Evolutionary conservation across 2,329 filamentous ascomycete species (phyloP).

Genomic region (Fulvia fulva): DNA sequence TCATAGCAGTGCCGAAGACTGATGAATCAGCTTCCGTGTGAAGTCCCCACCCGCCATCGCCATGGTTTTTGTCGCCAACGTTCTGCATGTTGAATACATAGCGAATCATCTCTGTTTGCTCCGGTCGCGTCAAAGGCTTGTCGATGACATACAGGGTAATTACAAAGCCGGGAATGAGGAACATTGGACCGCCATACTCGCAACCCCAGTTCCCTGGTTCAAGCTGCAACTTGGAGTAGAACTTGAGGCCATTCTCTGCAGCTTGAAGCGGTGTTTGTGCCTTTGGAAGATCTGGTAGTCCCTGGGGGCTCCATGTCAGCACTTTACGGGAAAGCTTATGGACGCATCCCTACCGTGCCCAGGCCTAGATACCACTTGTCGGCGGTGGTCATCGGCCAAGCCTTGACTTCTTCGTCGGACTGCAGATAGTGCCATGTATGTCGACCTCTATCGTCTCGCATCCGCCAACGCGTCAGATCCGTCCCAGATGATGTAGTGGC

Average conservation of each 20-base stretch:
- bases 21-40: constrained; percentile 93
- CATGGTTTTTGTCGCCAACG: constrained; percentile 46
- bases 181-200: constrained; percentile 97
- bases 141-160: constrained; percentile 85
- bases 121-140: constrained; percentile 75
- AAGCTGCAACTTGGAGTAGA: constrained; percentile 86
- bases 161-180: constrained; percentile 80
- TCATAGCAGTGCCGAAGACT: constrained; percentile 84
- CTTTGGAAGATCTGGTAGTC: constrained; percentile 65
- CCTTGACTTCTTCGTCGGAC: constrained; percentile 63
- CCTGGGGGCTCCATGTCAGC: constrained; percentile 47
- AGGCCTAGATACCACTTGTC: constrained; percentile 86
- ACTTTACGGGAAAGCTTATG: not conserved
- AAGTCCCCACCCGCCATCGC: constrained; percentile 94
- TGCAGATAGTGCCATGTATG: constrained; percentile 93
- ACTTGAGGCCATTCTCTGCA: constrained; percentile 76
- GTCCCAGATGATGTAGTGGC: constrained; percentile 47
- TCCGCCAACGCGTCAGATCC: constrained; percentile 77
- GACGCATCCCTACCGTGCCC: constrained; percentile 58
- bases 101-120: constrained; percentile 83
- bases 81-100: constrained; percentile 85
- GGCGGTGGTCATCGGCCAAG: constrained; percentile 83
- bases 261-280: constrained; percentile 71
- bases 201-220: constrained; percentile 91
- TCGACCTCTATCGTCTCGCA: constrained; percentile 75